Conservation (phyloP, 2,329 filamentous ascomycete genomes). For the Pseudopyricularia cyperi region DNA sequence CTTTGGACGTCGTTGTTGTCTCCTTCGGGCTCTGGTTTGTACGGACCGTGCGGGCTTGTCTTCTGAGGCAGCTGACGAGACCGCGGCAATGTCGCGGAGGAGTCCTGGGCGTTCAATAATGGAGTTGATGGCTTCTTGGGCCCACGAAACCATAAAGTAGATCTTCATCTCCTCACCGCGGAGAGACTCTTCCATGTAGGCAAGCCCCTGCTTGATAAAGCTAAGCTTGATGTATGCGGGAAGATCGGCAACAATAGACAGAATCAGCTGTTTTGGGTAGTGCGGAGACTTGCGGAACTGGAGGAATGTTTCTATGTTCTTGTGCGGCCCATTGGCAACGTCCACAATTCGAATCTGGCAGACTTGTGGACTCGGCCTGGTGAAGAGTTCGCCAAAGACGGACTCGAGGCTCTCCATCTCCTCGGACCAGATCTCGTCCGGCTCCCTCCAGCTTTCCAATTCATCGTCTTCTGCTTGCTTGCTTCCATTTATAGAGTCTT, state of each 20-base stretch:
- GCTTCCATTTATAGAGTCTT: background rate
- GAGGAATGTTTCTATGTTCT: slow-evolving; percentile 37
- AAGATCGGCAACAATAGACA: slow-evolving; percentile 54
- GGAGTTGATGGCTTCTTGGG: slow-evolving; percentile 70
- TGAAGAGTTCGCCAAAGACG: slow-evolving; percentile 68
- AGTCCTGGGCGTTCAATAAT: slow-evolving; percentile 77
- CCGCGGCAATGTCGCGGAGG: slow-evolving; percentile 71
- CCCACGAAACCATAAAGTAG: slow-evolving; percentile 81
- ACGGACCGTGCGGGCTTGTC: slow-evolving; percentile 18
- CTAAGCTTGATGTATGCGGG: slow-evolving; percentile 91
- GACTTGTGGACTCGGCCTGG: slow-evolving; percentile 42
- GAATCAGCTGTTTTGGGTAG: slow-evolving; percentile 60
- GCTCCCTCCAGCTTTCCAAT: slow-evolving; percentile 26
- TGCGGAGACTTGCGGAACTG: slow-evolving; percentile 59
- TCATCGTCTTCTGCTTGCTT: slow-evolving; percentile 5
- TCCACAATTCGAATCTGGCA: slow-evolving; percentile 57
- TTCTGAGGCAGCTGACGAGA: slow-evolving; percentile 53
- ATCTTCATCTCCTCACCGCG: slow-evolving; percentile 79
- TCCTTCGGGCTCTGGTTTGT: slow-evolving; percentile 4
- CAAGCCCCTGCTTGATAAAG: slow-evolving; percentile 64
- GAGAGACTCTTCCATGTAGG: slow-evolving; percentile 56
- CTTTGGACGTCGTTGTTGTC: slow-evolving; percentile 32
- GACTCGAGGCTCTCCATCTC: slow-evolving; percentile 75
- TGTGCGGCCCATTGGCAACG: slow-evolving; percentile 35
- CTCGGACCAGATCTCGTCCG: slow-evolving; percentile 65